Evolutionary conservation across 257 asterid species (phyloP).

Genomic region (Ajuga chamaepitys): DNA sequence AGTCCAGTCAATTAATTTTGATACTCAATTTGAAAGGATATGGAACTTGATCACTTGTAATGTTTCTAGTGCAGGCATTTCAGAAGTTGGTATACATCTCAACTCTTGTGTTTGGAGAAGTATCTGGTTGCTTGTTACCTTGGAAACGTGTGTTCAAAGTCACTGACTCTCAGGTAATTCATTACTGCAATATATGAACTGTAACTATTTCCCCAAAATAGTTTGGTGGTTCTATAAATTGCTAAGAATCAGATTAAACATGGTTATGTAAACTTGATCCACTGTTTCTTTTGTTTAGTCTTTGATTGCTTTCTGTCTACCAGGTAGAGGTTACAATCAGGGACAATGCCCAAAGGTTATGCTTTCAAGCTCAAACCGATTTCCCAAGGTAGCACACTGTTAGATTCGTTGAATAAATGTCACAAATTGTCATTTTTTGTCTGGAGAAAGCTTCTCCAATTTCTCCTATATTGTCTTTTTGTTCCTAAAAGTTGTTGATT

Average conservation of each 20-base stretch:
- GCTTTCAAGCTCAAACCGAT: slow-evolving; percentile 56
- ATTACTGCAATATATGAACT: not conserved
- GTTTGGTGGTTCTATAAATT: not conserved
- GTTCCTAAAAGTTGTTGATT: too few species aligned
- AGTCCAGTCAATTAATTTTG: too few species aligned
- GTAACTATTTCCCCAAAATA: not conserved
- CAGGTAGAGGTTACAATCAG: too few species aligned
- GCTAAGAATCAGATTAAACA: too few species aligned
- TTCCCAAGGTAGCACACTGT: slow-evolving; percentile 51
- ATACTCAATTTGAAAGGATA: too few species aligned
- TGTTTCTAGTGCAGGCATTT: too few species aligned
- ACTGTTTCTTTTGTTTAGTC: not conserved
- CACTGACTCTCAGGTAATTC: slow-evolving; percentile 83
- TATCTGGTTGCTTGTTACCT: slow-evolving; percentile 89
- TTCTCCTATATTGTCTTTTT: too few species aligned
- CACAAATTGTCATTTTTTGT: not conserved
- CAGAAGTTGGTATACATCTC: slow-evolving; percentile 95
- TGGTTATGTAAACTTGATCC: not conserved
- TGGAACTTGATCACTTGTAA: too few species aligned
- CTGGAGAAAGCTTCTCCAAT: too few species aligned
- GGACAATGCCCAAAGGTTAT: slow-evolving; percentile 84
- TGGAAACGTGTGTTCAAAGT: slow-evolving; percentile 98
- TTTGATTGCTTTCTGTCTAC: slow-evolving; percentile 12
- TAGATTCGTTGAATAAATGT: not conserved
- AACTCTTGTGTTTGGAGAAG: slow-evolving; percentile 89